Base-by-base conservation (phyloP, 1,284 basidiomycete species). In the Rhodotorula sp. region DNA sequence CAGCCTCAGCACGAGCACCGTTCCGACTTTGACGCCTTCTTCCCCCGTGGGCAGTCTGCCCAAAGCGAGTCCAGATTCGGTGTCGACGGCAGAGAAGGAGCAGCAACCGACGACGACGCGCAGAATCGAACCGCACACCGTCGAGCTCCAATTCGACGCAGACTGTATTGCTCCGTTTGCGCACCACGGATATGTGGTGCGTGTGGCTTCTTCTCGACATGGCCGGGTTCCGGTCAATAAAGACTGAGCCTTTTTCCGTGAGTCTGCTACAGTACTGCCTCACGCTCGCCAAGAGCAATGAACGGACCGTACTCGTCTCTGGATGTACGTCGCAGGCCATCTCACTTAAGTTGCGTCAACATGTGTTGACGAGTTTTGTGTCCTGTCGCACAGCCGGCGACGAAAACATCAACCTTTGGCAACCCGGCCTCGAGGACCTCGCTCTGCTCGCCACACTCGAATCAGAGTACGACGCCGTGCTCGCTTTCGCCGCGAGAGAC, bases 121-220 rank as follows among this genome's bases (percentile, higher is more conserved):
- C 24, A n/a, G 42, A 58, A 2, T 6, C 33, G 18, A 60, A 60
- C 33, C 1, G 64, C 59, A 53, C 62, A 69, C 45, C 59, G 48
- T 74, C 30, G 79, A 81, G 59, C 69, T 82, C 26, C 83, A 85
- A 67, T 87, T 94, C 37, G 85, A 87, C 7, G 82, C 86, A 18
- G 83, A 83, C 64, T 89, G 90, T 75, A 88, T 91, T 26, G 83
- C 93, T 46, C 88, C 91, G 75, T 90, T 91, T 4, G 95, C 94
- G 2, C 95, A 98, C 80, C 93, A 88, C 80, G 95, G 95, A 17
- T 98, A 98, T 79, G 86, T 97, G 22, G 72, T 73, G 58, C 24
- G 72, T 66, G 12, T 0, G 4, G 18, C 18, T 48, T 14, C 22
- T 24, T 6, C 22, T 37, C 4, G n/a, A 22, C n/a, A 20, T 4